Conservation (phyloP, 164 flowering plant species). For the Berberis vulgaris region DNA sequence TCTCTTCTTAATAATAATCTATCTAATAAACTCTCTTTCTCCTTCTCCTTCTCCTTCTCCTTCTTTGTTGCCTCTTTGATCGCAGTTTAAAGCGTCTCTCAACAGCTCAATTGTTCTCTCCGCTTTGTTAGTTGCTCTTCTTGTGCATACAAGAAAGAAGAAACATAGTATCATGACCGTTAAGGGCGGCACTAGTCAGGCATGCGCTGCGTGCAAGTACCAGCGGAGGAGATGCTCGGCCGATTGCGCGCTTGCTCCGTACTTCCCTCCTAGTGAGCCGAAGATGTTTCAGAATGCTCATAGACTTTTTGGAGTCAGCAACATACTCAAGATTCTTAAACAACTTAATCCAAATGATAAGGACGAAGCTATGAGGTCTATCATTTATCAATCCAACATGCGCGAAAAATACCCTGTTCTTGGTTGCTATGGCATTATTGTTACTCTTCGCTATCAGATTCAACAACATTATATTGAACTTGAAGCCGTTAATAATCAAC, state of each 20-base stretch:
- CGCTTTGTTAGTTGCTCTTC: neutral
- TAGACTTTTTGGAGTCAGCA: conserved; percentile 47
- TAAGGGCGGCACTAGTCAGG: conserved; percentile 34
- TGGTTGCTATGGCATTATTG: conserved; percentile 26
- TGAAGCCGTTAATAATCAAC: conserved; percentile 33
- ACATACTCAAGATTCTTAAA: conserved; percentile 33
- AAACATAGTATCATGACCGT: conserved; percentile 17
- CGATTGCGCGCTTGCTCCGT: conserved; percentile 54
- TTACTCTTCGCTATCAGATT: conserved; percentile 12
- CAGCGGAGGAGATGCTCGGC: conserved; percentile 45
- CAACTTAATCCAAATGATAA: conserved; percentile 10
- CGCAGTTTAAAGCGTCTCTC: neutral
- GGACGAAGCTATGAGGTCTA: conserved; percentile 30
- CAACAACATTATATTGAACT: conserved; percentile 37
- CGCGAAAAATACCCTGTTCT: conserved; percentile 38
- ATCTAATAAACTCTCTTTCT: neutral
- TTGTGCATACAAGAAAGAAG: neutral
- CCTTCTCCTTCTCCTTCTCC: neutral
- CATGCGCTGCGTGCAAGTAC: conserved; percentile 70
- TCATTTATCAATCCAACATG: conserved; percentile 28
- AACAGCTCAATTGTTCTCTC: conserved; percentile 8
- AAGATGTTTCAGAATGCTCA: conserved; percentile 46
- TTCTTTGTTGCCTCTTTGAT: conserved; percentile 12
- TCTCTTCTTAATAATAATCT: neutral
- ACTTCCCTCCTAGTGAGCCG: conserved; percentile 43